Evolutionary conservation across 2,329 filamentous ascomycete genomes (phyloP), one percentile per base, ranked within the genome.

Genomic region (Phoma sp.): DNA sequence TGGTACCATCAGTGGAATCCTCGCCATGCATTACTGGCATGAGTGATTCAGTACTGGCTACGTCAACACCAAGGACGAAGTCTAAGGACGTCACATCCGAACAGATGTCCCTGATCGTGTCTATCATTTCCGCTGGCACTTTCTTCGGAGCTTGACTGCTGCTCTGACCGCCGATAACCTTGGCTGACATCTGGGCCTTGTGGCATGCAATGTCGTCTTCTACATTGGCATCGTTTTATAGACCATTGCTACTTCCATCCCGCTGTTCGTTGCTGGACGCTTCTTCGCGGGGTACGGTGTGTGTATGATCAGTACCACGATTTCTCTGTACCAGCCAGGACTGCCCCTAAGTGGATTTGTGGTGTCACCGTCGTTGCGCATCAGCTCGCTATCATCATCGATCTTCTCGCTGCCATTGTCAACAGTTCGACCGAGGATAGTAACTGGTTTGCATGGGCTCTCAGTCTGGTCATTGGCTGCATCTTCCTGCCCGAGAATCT

Each of bases 51-150:
- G 68, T 18, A 74, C 71, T 10, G 72, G 73, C 17, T 71, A 68
- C 46, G 39, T 42, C 47, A 71, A 72, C 53, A 72, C 59, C 58
- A 71, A 52, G 18, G 88, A 55, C 75, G 76, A 42, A 33, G 15
- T 56, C 5, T 56, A n/a, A 38, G 2, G 72, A 74, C 53, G 62
- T 75, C 43, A 71, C 68, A 11, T 66, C 73, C 14, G 45, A 47
- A 3, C 82, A 93, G 73, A 85, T 86, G 21, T 88, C 90, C 21
- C 79, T 88, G 59, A 89, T 93, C 52, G 90, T 95, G 43, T 89
- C 91, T 14, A 93, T 96, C 59, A 82, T 96, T 29, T 95, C 90
- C 56, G 89, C 87, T 30, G 91, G 91, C 42, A 95, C 91, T 21
- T 87, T 91, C 64, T 77, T 91, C 50, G 92, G 91, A 47, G 83